A percentile compares a stretch with the other conserved stretches of the same genome.
Conservation (phyloP, 257 asterid species). For the Primulina tabacum region DNA sequence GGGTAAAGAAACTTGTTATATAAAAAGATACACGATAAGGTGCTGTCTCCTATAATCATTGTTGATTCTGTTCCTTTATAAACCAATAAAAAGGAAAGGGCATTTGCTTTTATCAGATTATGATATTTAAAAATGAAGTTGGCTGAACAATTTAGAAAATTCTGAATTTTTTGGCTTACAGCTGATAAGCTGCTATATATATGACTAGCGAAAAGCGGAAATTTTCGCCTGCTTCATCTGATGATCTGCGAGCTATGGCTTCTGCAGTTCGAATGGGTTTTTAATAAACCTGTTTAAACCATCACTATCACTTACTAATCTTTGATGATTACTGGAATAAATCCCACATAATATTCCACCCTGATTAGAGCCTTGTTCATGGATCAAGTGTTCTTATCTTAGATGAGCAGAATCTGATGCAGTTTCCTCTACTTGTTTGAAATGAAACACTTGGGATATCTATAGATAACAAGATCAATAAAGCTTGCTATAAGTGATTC, state of each 20-base stretch:
- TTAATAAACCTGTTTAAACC: neutral
- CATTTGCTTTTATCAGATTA: neutral
- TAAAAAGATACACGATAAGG: neutral
- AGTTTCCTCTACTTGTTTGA: neutral
- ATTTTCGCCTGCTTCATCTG: neutral
- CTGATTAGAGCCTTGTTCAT: neutral
- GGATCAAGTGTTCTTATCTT: neutral
- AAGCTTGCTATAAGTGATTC: neutral
- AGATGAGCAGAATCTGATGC: neutral
- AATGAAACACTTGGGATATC: neutral
- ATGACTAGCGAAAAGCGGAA: neutral
- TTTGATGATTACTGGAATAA: neutral
- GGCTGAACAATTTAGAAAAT: neutral
- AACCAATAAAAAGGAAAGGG: neutral
- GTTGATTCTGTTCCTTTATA: neutral
- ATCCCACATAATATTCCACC: neutral
- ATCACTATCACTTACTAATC: neutral
- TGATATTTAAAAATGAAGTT: neutral
- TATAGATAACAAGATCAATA: no score
- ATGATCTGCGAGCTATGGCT: neutral
- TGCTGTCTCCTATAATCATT: neutral
- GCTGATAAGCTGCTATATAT: neutral
- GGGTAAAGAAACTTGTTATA: neutral
- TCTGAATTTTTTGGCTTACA: neutral
- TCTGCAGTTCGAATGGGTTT: no score